Conservation (phyloP, 1,284 basidiomycete species). For the Lentinula novae-zelandiae region DNA sequence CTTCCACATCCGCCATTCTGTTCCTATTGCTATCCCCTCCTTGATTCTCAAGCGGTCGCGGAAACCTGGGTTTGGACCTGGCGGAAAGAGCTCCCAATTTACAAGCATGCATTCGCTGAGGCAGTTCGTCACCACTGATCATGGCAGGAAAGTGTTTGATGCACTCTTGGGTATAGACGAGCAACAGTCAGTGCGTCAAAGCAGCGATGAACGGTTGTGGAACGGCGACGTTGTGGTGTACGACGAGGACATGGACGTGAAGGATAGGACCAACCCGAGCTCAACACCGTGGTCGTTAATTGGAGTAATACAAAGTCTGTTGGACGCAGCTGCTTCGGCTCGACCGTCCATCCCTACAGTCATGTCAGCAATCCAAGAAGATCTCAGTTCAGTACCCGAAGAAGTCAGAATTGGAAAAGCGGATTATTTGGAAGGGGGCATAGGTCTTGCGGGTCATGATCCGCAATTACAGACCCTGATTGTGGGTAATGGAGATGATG, state of each 20-base stretch:
- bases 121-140: slow-evolving; percentile 75
- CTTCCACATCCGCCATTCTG: slow-evolving; percentile 61
- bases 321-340: neutral
- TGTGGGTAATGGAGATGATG: slow-evolving; percentile 25
- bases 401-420: slow-evolving; percentile 27
- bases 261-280: slow-evolving; percentile 50
- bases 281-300: slow-evolving; percentile 64
- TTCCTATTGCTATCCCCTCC: slow-evolving; percentile 82
- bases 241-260: slow-evolving; percentile 70
- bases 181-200: neutral
- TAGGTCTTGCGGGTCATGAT: slow-evolving; percentile 55
- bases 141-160: slow-evolving; percentile 69
- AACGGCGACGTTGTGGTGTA: slow-evolving; percentile 71
- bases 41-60: slow-evolving; percentile 82
- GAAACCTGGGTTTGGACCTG: slow-evolving; percentile 42
- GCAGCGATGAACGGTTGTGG: slow-evolving; percentile 43
- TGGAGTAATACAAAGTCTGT: slow-evolving; percentile 40
- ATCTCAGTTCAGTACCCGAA: neutral
- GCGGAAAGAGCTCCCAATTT: slow-evolving; percentile 39
- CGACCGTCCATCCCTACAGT: neutral
- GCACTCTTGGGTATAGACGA: slow-evolving; percentile 36
- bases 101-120: slow-evolving; percentile 64
- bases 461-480: slow-evolving; percentile 50
- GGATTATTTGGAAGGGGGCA: slow-evolving; percentile 68
- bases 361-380: neutral